Conservation (phyloP, 1,284 basidiomycete species). For the Apiotrichum mycotoxinovorans region DNA sequence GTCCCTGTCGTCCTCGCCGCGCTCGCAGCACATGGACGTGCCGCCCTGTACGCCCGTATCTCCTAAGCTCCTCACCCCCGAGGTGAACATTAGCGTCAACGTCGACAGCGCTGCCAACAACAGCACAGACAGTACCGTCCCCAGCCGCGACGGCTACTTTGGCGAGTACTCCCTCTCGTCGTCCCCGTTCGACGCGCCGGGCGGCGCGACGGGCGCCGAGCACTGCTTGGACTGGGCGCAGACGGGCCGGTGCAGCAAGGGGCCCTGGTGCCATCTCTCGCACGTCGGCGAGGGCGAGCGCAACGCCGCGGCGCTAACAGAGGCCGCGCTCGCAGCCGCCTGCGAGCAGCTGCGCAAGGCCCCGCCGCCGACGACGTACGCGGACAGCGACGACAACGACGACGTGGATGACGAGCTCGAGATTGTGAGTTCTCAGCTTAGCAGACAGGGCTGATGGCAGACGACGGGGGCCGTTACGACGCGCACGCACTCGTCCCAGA, state of each 20-base stretch:
- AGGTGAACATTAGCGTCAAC: background rate
- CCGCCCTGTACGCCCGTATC: background rate
- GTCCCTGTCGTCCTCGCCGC: background rate
- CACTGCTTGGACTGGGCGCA: conserved; percentile 13
- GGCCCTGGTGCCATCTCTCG: conserved; percentile 9
- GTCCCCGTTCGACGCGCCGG: background rate
- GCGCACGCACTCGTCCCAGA: background rate
- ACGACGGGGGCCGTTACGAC: background rate
- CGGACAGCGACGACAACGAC: background rate
- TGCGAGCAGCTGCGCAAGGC: conserved; percentile 16
- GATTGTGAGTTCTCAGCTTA: conserved; percentile 5
- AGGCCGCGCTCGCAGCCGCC: conserved; percentile 20
- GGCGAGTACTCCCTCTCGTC: background rate
- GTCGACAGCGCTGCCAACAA: background rate
- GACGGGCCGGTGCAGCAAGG: conserved; percentile 14
- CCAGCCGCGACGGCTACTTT: background rate
- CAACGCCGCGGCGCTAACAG: conserved; percentile 21
- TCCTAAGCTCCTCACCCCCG: background rate
- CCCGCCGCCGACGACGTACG: background rate
- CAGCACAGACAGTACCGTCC: background rate
- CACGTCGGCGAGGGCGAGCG: conserved; percentile 15
- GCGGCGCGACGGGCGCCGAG: background rate
- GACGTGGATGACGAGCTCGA: conserved; percentile 17
- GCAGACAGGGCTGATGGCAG: background rate
- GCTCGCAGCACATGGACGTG: conserved; percentile 11